Evolutionary conservation across 1,139 yeast genomes (phyloP).

Genomic region (Scheffersomyces stambukii): DNA sequence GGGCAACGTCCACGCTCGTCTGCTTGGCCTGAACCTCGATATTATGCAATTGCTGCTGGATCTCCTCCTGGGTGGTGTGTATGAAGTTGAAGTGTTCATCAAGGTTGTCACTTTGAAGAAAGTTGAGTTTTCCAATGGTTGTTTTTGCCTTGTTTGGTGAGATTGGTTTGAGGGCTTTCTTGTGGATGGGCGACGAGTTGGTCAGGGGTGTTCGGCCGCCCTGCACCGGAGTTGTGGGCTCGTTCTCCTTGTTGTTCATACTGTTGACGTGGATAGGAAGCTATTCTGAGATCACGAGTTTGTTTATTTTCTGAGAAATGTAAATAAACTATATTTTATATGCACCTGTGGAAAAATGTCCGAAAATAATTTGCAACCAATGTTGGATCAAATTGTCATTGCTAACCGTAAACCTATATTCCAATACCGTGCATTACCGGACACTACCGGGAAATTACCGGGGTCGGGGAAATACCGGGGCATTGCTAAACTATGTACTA

Average conservation of each 20-base stretch:
- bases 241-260: conserved; percentile 9
- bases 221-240: conserved; percentile 6
- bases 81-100: conserved; percentile 29
- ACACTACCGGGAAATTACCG: no score
- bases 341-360: no score
- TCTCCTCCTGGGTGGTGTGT: conserved; percentile 23
- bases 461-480: no score
- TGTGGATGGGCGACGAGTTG: conserved; percentile 4
- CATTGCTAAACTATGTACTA: no score
- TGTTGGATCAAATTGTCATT: no score
- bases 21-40: conserved; percentile 35
- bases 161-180: conserved; percentile 19
- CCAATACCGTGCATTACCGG: no score
- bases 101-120: conserved; percentile 26
- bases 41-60: conserved; percentile 26
- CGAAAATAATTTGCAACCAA: no score
- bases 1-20: conserved; percentile 32
- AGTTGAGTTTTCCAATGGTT: conserved; percentile 20
- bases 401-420: no score
- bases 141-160: conserved; percentile 22
- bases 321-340: no score
- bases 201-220: neutral
- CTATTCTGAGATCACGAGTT: neutral
- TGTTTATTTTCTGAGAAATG: no score
- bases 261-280: neutral